Percentiles rank a stretch among this genome's conserved stretches.
Conservation (phyloP, 352 stramenopile species). For the Pythium apleroticum region DNA sequence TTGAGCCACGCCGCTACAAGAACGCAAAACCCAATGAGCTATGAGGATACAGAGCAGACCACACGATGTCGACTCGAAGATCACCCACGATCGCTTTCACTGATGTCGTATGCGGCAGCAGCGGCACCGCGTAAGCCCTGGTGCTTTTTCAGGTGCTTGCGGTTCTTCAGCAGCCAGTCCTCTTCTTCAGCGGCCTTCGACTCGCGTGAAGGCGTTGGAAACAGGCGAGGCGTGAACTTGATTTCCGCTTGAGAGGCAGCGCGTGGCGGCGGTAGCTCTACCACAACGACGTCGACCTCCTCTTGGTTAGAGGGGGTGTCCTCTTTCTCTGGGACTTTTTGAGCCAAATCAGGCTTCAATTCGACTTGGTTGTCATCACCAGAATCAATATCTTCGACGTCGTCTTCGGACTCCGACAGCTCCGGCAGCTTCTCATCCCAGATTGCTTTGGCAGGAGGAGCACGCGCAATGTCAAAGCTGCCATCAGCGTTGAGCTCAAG, state of each 20-base stretch:
- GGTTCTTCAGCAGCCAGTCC: constrained; percentile 84
- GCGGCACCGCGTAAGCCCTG: constrained; percentile 47
- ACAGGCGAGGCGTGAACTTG: constrained; percentile 74
- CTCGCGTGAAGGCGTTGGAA: constrained; percentile 74
- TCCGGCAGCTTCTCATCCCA: not conserved
- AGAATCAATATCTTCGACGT: constrained; percentile 16
- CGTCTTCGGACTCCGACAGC: not conserved
- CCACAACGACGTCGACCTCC: constrained; percentile 9
- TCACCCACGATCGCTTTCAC: constrained; percentile 75
- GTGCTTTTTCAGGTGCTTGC: constrained; percentile 74
- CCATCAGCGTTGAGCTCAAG: constrained; percentile 58
- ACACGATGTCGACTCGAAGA: not conserved
- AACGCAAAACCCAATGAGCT: not conserved
- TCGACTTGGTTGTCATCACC: constrained; percentile 4
- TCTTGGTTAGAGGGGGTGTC: constrained; percentile 5
- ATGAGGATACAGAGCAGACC: too few species aligned
- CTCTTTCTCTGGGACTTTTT: not conserved
- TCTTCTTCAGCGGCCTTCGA: constrained; percentile 82
- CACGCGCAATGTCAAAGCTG: constrained; percentile 43
- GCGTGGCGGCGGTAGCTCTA: constrained; percentile 48
- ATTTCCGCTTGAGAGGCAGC: constrained; percentile 47
- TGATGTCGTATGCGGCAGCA: constrained; percentile 65
- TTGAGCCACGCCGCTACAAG: constrained; percentile 80
- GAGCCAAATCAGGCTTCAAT: not conserved
- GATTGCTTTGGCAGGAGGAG: constrained; percentile 10